A percentile compares a stretch with the other conserved stretches of the same genome.
phyloP scores from a whole-genome alignment of 805 yeast species.

The Lipomyces anomalus region DNA sequence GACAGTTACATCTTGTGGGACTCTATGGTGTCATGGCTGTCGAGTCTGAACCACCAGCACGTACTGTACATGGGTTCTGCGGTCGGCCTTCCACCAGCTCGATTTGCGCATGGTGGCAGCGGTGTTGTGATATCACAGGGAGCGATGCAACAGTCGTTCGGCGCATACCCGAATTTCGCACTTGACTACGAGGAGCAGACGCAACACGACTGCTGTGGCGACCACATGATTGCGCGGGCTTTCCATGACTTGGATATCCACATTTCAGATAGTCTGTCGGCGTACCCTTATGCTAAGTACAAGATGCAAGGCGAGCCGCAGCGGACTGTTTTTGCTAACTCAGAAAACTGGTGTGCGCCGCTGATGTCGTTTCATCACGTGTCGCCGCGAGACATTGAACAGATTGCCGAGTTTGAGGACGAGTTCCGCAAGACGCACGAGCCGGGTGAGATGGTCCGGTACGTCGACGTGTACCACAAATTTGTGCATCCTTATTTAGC shows the following conservation, averaged over 20 bases:
- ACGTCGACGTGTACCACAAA: conserved; percentile 32
- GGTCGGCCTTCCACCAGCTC: conserved; percentile 22
- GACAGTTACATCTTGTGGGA: conserved; percentile 31
- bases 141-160: conserved; percentile 32
- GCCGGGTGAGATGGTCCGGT: conserved; percentile 18
- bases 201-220: conserved; percentile 34
- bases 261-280: conserved; percentile 8
- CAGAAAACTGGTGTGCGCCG: conserved; percentile 31
- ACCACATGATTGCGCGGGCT: conserved; percentile 30
- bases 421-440: conserved; percentile 11
- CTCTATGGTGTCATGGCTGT: conserved; percentile 27
- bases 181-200: conserved; percentile 21
- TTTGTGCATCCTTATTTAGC: conserved; percentile 24
- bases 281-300: conserved; percentile 13
- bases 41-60: conserved; percentile 28
- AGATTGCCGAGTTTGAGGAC: conserved; percentile 34
- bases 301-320: conserved; percentile 33
- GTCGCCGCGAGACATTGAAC: conserved; percentile 17
- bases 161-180: conserved; percentile 19
- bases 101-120: conserved; percentile 38
- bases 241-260: conserved; percentile 24
- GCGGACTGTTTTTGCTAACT: conserved; percentile 13
- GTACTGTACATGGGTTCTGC: conserved; percentile 32
- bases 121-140: conserved; percentile 34
- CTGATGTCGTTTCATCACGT: conserved; percentile 34